Base-by-base conservation (phyloP, 2,329 filamentous ascomycete species). In the Colletotrichum orbiculare region DNA sequence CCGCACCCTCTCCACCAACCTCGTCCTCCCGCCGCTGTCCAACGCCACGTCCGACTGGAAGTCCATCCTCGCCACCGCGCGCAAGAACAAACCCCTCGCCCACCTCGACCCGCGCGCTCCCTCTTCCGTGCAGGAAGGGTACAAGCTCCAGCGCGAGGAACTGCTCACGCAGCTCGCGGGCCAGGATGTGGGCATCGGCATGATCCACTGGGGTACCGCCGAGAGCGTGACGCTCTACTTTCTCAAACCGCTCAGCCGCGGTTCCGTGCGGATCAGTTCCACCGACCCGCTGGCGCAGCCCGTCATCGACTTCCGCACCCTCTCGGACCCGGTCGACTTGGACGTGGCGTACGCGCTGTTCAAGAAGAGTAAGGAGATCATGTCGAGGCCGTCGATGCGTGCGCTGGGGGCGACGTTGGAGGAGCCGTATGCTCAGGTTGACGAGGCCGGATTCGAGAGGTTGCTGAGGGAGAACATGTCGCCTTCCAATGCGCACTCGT, bases 201-300 rank as follows among this genome's bases (percentile, higher is more conserved):
- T 72, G 35, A 71, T 77, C 42, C 74, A 78, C 56, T 79, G 73
- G 71, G 71, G 73, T 54, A 75, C 73, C 67, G 68, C 69, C 8
- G 60, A 71, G 34, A 67, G 73, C n/a, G 70, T 70, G 10, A 57
- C 75, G 4, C 72, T 79, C 34, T 75, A 76, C 64, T 71, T 76
- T 49, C 70, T 76, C 57, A 76, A 78, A 63, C 77, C 78, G 2
- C 71, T 80, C 35, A 77, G 74, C 58, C 73, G 79, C n/a, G 79
- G 79, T 11, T 75, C 75, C 33, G 74, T 81, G 54, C 73, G 71
- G 41, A 76, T 82, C 48, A 74, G 77, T 70, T 68, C 73, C 0
- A 70, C 69, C 0, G 71, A 80, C 66, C 77, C 77, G 13, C 69
- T 72, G 4, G 70, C 60, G 8, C 70, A 71, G 42, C 79, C 78